A percentile compares a stretch with the other conserved stretches of the same genome.
phyloP scores from a whole-genome alignment of 306 rosid genomes.

The Pterocarpus macrocarpus region DNA sequence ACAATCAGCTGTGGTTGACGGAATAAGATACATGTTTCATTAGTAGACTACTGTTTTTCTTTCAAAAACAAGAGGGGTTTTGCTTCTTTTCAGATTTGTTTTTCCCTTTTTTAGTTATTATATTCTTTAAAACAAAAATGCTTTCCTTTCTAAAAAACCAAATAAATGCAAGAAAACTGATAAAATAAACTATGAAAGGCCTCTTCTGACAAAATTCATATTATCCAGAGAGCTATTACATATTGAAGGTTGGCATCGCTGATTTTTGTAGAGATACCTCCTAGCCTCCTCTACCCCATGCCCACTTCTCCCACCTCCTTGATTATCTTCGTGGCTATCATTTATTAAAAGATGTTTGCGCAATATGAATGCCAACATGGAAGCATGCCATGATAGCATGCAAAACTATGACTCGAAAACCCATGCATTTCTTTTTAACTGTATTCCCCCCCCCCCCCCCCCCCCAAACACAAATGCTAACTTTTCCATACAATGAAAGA shows the following conservation, averaged over 20 bases:
- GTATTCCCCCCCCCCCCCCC: neutral
- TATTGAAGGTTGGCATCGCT: conserved; percentile 1
- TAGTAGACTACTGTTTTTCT: neutral
- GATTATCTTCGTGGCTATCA: conserved; percentile 21
- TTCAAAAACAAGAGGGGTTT: conserved; percentile 1
- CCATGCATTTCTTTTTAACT: neutral
- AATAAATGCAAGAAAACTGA: conserved; percentile 5
- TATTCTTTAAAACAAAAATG: neutral
- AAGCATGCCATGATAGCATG: neutral
- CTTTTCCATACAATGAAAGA: conserved; percentile 21
- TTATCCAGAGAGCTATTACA: neutral
- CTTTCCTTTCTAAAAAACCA: conserved; percentile 2
- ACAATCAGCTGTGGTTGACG: conserved; percentile 23
- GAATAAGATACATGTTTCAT: neutral
- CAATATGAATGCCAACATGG: conserved; percentile 10
- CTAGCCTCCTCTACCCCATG: neutral
- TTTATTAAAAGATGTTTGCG: neutral
- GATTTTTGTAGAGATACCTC: neutral
- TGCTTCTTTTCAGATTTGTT: neutral
- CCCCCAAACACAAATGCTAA: neutral
- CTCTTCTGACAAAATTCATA: neutral
- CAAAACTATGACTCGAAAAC: too few species aligned
- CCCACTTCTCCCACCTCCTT: neutral
- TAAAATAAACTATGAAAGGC: conserved; percentile 15
- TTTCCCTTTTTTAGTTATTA: neutral